Conservation (phyloP, 2,329 filamentous ascomycete species). For the Gyromitra esculenta region DNA sequence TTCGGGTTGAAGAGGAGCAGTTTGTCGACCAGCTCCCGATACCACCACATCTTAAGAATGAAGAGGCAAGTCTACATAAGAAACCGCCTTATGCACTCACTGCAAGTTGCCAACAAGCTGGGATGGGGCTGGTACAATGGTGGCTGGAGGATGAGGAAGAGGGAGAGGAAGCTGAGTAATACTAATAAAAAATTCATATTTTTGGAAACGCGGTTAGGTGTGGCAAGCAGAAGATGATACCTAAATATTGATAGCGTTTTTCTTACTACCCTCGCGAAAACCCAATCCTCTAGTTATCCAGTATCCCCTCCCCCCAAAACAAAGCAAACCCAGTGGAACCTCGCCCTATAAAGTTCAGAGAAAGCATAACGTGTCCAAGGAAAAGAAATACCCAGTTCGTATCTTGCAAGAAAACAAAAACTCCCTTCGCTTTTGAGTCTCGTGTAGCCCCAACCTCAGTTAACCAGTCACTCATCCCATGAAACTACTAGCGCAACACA, state of each 20-base stretch:
- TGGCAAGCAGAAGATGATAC: background rate
- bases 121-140: slow-evolving; percentile 58
- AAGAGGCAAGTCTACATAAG: slow-evolving; percentile 67
- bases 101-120: slow-evolving; percentile 57
- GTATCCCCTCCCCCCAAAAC: background rate
- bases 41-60: slow-evolving; percentile 72
- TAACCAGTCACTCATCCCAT: background rate
- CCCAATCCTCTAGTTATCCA: slow-evolving; percentile 10
- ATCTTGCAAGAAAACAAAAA: slow-evolving; percentile 42
- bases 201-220: background rate
- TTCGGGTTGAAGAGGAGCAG: slow-evolving; percentile 84
- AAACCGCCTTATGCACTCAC: slow-evolving; percentile 76
- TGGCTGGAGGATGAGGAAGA: slow-evolving; percentile 54
- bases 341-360: background rate
- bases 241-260: slow-evolving; percentile 1
- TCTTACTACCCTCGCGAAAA: background rate
- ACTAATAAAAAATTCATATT: slow-evolving; percentile 8
- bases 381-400: slow-evolving; percentile 29
- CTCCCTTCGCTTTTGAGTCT: slow-evolving; percentile 18
- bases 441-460: slow-evolving; percentile 17
- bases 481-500: slow-evolving; percentile 10
- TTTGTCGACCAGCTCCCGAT: slow-evolving; percentile 89
- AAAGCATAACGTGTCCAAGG: slow-evolving; percentile 5
- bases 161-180: slow-evolving; percentile 26
- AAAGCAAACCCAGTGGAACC: slow-evolving; percentile 12